phyloP scores from a whole-genome alignment of 2,329 filamentous ascomycete genomes.

The Berkeleyomyces rouxiae region DNA sequence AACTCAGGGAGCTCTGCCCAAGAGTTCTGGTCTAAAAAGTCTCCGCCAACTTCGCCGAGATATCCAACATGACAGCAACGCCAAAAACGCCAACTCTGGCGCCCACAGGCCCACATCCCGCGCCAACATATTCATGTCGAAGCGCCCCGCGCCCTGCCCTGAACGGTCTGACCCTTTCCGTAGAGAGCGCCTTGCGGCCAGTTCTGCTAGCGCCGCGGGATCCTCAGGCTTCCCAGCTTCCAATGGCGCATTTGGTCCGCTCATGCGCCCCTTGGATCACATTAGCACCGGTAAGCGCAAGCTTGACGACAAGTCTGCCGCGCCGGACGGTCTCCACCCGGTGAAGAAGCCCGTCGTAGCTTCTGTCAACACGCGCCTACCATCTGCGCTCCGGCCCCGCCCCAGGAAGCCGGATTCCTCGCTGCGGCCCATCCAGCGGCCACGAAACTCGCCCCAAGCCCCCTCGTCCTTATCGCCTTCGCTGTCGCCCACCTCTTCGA shows the following conservation, averaged over 20 bases:
- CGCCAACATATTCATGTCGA: background rate
- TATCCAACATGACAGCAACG: background rate
- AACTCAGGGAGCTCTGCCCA: background rate
- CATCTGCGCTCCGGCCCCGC: background rate
- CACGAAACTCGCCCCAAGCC: background rate
- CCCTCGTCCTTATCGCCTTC: background rate
- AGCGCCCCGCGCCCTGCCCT: background rate
- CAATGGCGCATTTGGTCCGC: background rate
- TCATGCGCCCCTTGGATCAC: background rate
- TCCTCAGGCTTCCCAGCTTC: no score
- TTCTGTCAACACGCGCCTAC: background rate
- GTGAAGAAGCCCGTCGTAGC: background rate
- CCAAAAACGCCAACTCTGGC: background rate
- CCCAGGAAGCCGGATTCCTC: background rate
- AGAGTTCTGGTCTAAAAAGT: background rate
- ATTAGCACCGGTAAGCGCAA: background rate
- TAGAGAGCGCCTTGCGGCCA: background rate
- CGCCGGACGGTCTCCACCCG: background rate
- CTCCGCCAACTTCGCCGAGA: background rate
- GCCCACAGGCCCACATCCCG: background rate
- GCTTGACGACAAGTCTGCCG: background rate
- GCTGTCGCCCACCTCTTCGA: background rate
- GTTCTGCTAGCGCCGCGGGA: background rate
- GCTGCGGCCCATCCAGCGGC: background rate
- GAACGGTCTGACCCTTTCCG: background rate